Base-by-base conservation (phyloP, 441 rosid genomes). In the Monsonia emarginata region DNA sequence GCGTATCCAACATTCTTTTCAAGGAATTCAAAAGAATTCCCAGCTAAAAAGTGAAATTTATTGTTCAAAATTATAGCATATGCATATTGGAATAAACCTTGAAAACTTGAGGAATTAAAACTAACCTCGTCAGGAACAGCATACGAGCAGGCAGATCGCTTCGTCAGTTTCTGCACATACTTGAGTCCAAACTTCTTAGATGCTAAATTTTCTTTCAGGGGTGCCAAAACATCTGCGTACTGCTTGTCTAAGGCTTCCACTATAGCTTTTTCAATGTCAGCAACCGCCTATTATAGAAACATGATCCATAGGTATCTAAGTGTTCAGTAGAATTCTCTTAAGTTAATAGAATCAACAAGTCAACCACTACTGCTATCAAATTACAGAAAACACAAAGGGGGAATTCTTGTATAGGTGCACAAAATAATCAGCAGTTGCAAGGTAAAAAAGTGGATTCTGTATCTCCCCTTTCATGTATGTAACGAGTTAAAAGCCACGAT, bases 201-300 rank as follows among this genome's bases (percentile, higher is more conserved):
- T 28, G 88, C 69, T 77, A 94, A 64, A 77, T 93, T 93, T 76
- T 89, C 97, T 86, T 90, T 93, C 73, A 93, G 71, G 63, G 98
- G 97, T 62, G 96, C 77, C 21, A 93, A 69, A 24, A 93, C 91
- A 81, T 88, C 97, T 21, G 95, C 91, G 76, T 90, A 93, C 74
- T 90, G 98, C 82, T 83, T 93, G 75, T 93, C 98, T 82, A 93
- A 77, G 76, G 98, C 89, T 76, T 93, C 98, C 73, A 93, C 85
- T 32, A 83, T 76, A 34, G 98, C 95, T 69, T 87, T 93, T 82
- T 93, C 98, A 30, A 93, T 83, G 83, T 93, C 98, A 69, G 95
- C 97, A 75, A 88, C 79, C 63, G 97, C 98, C 98, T 93, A 73
- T 44, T 36, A 18, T 60, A 58, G 26, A 74, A 59, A 59, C 65